Evolutionary conservation across 495 filamentous ascomycete genomes (phyloP).

Genomic region (Halenospora varia): DNA sequence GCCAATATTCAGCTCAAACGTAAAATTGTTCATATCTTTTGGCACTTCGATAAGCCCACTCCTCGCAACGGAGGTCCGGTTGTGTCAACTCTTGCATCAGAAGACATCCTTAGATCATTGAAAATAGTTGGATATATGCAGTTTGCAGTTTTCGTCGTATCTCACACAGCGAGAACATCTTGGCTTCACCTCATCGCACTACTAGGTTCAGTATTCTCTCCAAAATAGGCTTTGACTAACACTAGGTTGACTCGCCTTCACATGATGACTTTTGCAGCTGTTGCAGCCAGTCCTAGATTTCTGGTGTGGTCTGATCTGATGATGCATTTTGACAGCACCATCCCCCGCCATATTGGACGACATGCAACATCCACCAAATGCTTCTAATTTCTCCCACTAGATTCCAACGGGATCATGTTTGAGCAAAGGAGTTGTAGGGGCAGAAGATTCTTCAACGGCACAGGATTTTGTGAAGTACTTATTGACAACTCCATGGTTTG

Average conservation of each 20-base stretch:
- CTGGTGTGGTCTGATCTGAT: not conserved
- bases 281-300: not conserved
- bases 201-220: not conserved
- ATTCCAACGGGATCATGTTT: no score
- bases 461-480: no score
- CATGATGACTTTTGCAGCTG: not conserved
- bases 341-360: no score
- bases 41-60: not conserved
- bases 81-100: no score
- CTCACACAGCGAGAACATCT: not conserved
- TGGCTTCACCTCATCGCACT: not conserved
- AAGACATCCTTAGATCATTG: no score
- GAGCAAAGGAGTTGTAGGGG: no score
- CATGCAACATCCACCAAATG: no score
- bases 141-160: not conserved
- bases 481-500: no score
- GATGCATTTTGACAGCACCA: no score
- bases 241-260: not conserved
- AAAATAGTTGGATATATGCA: constrained; percentile 1
- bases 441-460: no score
- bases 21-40: not conserved
- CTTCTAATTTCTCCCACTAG: no score
- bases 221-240: not conserved
- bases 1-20: not conserved
- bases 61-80: no score